These are phyloP conservation scores for Neurospora cerealis DNA, from an alignment of 495 filamentous ascomycete species.

Conservation along the genomic window DNA sequence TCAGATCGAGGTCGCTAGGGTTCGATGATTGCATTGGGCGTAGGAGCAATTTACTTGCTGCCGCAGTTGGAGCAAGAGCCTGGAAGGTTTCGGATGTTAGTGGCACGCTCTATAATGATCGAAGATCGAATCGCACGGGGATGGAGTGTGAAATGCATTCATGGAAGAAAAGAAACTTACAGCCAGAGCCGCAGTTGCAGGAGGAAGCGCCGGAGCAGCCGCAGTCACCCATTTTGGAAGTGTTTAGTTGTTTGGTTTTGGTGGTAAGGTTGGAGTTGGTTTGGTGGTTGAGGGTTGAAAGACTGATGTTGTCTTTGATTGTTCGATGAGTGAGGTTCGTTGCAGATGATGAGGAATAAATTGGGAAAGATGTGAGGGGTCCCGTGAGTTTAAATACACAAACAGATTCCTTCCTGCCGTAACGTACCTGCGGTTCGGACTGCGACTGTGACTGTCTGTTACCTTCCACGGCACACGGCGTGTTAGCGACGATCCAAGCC, in stretches of 20 bases:
- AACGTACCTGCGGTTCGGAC: not conserved
- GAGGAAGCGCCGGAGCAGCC: constrained; percentile 32
- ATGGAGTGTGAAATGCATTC: not conserved
- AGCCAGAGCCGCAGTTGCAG: constrained; percentile 31
- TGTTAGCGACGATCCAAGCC: not conserved
- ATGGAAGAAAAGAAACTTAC: constrained; percentile 19
- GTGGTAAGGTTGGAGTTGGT: constrained; percentile 3
- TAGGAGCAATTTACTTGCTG: constrained; percentile 14
- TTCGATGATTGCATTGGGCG: not conserved
- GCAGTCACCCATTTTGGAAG: constrained; percentile 37
- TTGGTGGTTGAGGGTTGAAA: constrained; percentile 5
- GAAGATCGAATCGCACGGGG: not conserved
- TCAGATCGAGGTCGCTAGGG: not conserved
- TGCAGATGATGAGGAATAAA: constrained; percentile 2
- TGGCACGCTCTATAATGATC: not conserved
- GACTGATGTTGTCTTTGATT: not conserved
- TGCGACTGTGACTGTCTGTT: not conserved
- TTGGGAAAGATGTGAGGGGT: not conserved
- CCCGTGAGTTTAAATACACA: not conserved
- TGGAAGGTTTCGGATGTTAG: constrained; percentile 1
- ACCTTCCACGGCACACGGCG: not conserved
- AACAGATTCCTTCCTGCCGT: not conserved
- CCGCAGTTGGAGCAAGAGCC: constrained; percentile 33
- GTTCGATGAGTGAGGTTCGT: constrained; percentile 6
- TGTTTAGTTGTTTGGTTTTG: constrained; percentile 12